A percentile compares a stretch with the other conserved stretches of the same genome.
Evolutionary conservation across 129 eudicot genomes (phyloP).

Genomic region (Tanacetum coccineum): DNA sequence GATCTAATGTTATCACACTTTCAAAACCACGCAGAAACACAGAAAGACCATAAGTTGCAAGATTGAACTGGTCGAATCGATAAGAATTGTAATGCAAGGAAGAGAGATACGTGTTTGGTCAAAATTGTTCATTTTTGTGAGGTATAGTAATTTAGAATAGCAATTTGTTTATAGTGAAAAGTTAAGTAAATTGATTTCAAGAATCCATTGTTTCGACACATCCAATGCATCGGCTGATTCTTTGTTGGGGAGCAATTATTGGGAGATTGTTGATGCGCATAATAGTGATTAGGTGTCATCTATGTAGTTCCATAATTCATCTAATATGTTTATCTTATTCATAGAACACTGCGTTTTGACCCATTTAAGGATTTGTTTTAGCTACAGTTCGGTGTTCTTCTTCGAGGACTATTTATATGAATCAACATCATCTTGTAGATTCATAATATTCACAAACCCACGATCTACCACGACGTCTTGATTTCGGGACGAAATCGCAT

Average conservation of each 20-base stretch:
- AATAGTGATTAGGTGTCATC: not conserved
- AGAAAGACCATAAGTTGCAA: constrained; percentile 3
- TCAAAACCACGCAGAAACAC: not conserved
- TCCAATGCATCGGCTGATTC: not conserved
- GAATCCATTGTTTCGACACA: not conserved
- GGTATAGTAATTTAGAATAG: not conserved
- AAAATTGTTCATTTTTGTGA: constrained; percentile 5
- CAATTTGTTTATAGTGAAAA: constrained; percentile 8
- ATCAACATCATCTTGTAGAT: too few species aligned
- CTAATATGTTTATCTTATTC: too few species aligned
- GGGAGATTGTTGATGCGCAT: constrained; percentile 12
- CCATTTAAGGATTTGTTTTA: too few species aligned
- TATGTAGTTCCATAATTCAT: too few species aligned
- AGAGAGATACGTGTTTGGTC: not conserved
- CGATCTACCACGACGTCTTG: too few species aligned
- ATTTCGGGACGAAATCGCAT: too few species aligned
- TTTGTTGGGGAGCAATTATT: not conserved
- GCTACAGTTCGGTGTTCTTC: too few species aligned
- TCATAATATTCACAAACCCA: too few species aligned
- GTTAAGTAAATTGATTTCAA: not conserved
- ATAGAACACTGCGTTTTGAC: too few species aligned
- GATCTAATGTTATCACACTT: not conserved
- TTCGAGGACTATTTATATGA: too few species aligned
- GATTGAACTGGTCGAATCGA: not conserved
- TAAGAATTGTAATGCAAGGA: constrained; percentile 5